A percentile compares a stretch with the other conserved stretches of the same genome.
Conservation (phyloP, 2,329 filamentous ascomycete species). For the Zymoseptoria passerinii region DNA sequence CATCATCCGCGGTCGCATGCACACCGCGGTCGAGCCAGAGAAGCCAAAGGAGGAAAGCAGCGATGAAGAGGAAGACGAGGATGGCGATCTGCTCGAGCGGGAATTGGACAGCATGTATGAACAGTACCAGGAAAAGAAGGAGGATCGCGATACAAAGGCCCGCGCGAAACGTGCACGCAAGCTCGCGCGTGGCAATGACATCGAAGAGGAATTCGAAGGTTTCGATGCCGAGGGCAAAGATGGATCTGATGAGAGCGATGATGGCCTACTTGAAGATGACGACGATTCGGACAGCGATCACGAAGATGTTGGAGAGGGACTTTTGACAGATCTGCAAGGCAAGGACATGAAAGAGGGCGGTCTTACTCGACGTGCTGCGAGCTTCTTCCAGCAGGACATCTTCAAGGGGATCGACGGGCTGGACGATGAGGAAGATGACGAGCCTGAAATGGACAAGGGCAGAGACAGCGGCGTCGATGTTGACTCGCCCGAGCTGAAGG, state of each 20-base stretch:
- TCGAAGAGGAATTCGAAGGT: constrained; percentile 87
- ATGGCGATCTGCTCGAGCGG: constrained; percentile 71
- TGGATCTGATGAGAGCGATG: constrained; percentile 42
- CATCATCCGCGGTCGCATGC: constrained; percentile 67
- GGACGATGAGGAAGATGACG: constrained; percentile 37
- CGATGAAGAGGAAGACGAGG: constrained; percentile 56
- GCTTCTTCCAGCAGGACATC: constrained; percentile 92
- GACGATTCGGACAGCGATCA: constrained; percentile 54
- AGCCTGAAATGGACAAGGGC: constrained; percentile 33
- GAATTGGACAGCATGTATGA: constrained; percentile 86
- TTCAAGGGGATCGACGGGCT: constrained; percentile 74
- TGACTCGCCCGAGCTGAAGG: constrained; percentile 23
- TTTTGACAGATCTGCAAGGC: constrained; percentile 52
- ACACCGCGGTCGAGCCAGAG: constrained; percentile 49
- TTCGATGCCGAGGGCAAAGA: constrained; percentile 56
- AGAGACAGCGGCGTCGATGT: constrained; percentile 37
- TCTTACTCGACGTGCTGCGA: constrained; percentile 74
- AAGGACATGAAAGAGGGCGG: constrained; percentile 41
- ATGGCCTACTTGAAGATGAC: constrained; percentile 46
- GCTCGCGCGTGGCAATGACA: constrained; percentile 46
- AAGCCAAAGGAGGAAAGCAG: constrained; percentile 36
- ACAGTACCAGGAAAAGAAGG: constrained; percentile 70
- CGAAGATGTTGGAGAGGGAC: constrained; percentile 34
- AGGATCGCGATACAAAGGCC: constrained; percentile 75
- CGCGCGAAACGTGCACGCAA: constrained; percentile 81